These are phyloP conservation scores for Usnea hakonensis DNA, from an alignment of 495 filamentous ascomycete species.

Conservation along the genomic window DNA sequence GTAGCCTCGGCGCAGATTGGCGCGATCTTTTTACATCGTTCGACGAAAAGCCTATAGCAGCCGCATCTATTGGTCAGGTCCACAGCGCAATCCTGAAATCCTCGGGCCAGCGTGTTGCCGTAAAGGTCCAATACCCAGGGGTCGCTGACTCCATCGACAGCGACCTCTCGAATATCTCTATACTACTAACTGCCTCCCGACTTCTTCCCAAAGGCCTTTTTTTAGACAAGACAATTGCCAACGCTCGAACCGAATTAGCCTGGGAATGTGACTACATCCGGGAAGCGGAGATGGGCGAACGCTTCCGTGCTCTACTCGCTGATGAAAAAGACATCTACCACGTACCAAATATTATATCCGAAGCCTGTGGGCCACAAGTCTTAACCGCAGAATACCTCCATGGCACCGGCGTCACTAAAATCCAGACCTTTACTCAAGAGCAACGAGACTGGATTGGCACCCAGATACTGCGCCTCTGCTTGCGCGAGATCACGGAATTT, in stretches of 20 bases:
- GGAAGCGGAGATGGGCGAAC: slow-evolving; percentile 69
- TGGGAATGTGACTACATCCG: slow-evolving; percentile 97
- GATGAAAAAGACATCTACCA: slow-evolving; percentile 64
- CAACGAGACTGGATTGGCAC: slow-evolving; percentile 87
- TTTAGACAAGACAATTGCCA: slow-evolving; percentile 94
- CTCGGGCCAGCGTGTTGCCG: slow-evolving; percentile 68
- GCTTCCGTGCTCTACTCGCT: slow-evolving; percentile 63
- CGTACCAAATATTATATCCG: slow-evolving; percentile 67
- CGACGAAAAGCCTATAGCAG: slow-evolving; percentile 85
- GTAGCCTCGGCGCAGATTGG: slow-evolving; percentile 81
- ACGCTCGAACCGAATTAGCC: slow-evolving; percentile 82
- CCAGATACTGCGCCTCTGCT: slow-evolving; percentile 83
- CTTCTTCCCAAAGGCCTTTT: slow-evolving; percentile 87
- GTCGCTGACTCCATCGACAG: slow-evolving; percentile 92
- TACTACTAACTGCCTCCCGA: slow-evolving; percentile 82
- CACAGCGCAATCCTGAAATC: slow-evolving; percentile 77
- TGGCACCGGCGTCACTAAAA: slow-evolving; percentile 81
- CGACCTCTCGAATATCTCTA: slow-evolving; percentile 82
- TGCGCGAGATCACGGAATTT: slow-evolving; percentile 90
- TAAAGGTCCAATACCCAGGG: slow-evolving; percentile 98
- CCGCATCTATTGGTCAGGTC: slow-evolving; percentile 97
- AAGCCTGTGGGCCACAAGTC: slow-evolving; percentile 79
- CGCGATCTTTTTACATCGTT: slow-evolving; percentile 74
- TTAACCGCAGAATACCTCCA: slow-evolving; percentile 88
- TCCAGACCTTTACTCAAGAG: slow-evolving; percentile 62